phyloP scores from a whole-genome alignment of 2,329 filamentous ascomycete species.

The Arthrobotrys musiformis region DNA sequence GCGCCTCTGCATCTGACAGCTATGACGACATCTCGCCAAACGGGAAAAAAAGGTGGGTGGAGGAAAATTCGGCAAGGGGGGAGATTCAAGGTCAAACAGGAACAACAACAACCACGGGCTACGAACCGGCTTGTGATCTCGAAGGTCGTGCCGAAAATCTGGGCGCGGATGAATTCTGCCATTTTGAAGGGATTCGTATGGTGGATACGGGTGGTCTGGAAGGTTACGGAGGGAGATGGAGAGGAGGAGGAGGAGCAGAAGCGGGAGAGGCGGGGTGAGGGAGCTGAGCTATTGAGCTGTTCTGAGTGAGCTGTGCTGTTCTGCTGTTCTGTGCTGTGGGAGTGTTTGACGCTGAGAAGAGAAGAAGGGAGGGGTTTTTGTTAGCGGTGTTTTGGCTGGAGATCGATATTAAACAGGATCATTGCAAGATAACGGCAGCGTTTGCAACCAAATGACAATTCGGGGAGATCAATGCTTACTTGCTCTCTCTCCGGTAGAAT shows the following conservation, averaged over 20 bases:
- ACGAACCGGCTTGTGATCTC: slow-evolving; percentile 96
- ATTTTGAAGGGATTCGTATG: slow-evolving; percentile 69
- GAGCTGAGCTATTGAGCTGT: not conserved
- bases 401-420: not conserved
- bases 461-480: not conserved
- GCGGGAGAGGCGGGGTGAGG: not conserved
- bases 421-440: not conserved
- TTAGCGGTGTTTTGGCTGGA: slow-evolving; percentile 1
- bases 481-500: too few relatives aligned
- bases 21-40: slow-evolving; percentile 54
- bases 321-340: not conserved
- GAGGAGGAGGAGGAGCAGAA: not conserved
- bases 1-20: slow-evolving; percentile 5
- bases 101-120: slow-evolving; percentile 29
- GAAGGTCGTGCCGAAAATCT: slow-evolving; percentile 99
- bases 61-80: slow-evolving; percentile 21
- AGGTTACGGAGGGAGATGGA: not conserved
- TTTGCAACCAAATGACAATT: not conserved
- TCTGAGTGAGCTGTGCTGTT: too few relatives aligned
- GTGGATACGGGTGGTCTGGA: slow-evolving; percentile 5
- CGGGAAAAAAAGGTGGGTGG: slow-evolving; percentile 19
- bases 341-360: slow-evolving; percentile 8
- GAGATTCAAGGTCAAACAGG: too few relatives aligned
- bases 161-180: slow-evolving; percentile 98
- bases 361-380: not conserved